Evolutionary conservation across 2,329 filamentous ascomycete species (phyloP).

Genomic region (Apiospora pterosperma): DNA sequence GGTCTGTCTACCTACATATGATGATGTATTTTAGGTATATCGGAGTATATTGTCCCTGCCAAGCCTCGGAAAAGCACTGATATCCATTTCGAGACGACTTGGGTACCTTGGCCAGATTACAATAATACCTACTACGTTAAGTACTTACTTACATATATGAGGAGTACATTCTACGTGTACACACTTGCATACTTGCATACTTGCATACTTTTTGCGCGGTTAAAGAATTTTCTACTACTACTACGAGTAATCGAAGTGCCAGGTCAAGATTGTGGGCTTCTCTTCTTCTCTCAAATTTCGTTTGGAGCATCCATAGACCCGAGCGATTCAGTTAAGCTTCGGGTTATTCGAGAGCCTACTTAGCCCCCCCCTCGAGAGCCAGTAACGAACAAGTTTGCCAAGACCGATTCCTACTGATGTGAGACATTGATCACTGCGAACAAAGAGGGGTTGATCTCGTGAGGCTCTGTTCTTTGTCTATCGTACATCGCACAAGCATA

Average conservation of each 20-base stretch:
- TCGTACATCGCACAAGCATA: neutral
- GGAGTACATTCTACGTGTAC: neutral
- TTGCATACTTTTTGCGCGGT: neutral
- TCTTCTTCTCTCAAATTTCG: neutral
- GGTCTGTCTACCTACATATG: neutral
- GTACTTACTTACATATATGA: no score
- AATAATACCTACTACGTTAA: neutral
- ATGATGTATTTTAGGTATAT: no score
- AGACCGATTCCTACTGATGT: neutral
- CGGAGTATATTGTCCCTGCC: conserved; percentile 2
- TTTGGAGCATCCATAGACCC: neutral
- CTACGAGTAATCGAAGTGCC: neutral
- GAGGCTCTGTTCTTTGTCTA: neutral
- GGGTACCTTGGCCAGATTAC: neutral
- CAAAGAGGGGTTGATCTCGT: neutral
- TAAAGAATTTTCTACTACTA: neutral
- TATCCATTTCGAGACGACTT: neutral
- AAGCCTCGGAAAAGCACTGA: neutral
- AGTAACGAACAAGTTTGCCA: neutral
- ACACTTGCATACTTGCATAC: neutral
- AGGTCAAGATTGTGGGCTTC: neutral
- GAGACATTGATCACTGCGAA: neutral
- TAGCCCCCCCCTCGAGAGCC: neutral
- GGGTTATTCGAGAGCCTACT: neutral
- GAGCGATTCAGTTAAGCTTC: neutral